Evolutionary conservation across 2,329 filamentous ascomycete genomes (phyloP), one percentile per base, ranked within the genome.

Genomic region (Lizonia empirigonia): DNA sequence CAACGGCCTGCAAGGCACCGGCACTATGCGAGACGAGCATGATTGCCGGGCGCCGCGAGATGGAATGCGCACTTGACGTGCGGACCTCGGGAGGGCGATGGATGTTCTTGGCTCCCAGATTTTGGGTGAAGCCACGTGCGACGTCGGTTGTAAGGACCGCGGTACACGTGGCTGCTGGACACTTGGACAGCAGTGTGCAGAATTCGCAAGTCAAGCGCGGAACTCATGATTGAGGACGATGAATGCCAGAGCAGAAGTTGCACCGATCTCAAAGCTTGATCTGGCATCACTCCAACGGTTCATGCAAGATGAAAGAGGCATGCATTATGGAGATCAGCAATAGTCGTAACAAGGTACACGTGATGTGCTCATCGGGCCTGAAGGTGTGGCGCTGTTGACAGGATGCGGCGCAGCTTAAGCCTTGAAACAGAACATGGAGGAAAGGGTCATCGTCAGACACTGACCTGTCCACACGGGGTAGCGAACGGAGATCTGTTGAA

Each of bases 1-100:
- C 22, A 38, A 41, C 42, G 36, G 32, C 8, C 42, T 46, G 49
- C 33, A 42, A 52, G 49, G 42, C 42, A 47, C 38, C 49, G 49
- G 42, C 49, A 52, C n/a, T 42, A 37, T 29, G 27, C 38, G 22
- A 34, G 27, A 20, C 15, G 36, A 38, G 36, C 7, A 45, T 13
- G 20, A 18, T 36, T 41, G 36, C 42, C 30, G 32, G 36, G n/a
- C n/a, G n/a, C n/a, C n/a, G n/a, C n/a, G n/a, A n/a, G n/a, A n/a
- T n/a, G n/a, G 10, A 16, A 20, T 23, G 44, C 29, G 23, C 16
- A 12, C 22, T 34, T 16, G 5, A 40, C n/a, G 18, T 50, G 34
- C 26, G 23, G 33, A 38, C n/a, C n/a, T n/a, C n/a, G n/a, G n/a
- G 12, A 7, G 24, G 32, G 18, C 10, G 20, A 22, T 23, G 32